phyloP scores from a whole-genome alignment of 768 basidiomycete genomes.

The Lactarius quietus region DNA sequence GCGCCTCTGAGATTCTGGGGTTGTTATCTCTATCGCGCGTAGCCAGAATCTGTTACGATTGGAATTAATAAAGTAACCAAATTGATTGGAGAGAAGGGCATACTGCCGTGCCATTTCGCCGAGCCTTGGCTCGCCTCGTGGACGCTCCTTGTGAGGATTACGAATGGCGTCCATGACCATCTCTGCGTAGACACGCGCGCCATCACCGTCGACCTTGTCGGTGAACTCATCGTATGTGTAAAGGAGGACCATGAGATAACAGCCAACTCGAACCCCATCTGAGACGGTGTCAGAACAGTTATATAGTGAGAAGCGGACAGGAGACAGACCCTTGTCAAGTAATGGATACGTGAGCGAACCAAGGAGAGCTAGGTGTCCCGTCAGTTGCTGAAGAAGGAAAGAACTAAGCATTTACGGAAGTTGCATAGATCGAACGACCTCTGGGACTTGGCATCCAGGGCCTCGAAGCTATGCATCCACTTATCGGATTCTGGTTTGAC shows the following conservation, averaged over 20 bases:
- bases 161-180: slow-evolving; percentile 17
- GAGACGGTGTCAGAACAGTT: not conserved
- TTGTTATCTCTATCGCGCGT: slow-evolving; percentile 11
- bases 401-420: slow-evolving; percentile 25
- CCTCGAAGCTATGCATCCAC: slow-evolving; percentile 39
- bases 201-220: slow-evolving; percentile 10
- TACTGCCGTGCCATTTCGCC: slow-evolving; percentile 20
- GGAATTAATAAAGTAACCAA: not conserved
- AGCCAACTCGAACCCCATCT: slow-evolving; percentile 9
- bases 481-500: slow-evolving; percentile 36
- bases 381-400: not conserved
- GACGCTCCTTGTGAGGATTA: slow-evolving; percentile 2
- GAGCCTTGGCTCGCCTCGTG: slow-evolving; percentile 10
- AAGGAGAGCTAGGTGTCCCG: not conserved
- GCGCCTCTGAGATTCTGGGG: slow-evolving; percentile 25
- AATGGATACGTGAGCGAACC: slow-evolving; percentile 10
- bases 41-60: slow-evolving; percentile 14
- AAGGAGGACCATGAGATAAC: slow-evolving; percentile 11
- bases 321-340: slow-evolving; percentile 7
- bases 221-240: slow-evolving; percentile 17
- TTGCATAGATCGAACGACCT: slow-evolving; percentile 41
- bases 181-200: slow-evolving; percentile 4
- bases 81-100: not conserved
- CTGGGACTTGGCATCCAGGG: slow-evolving; percentile 38
- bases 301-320: not conserved